phyloP scores from a whole-genome alignment of 352 stramenopile species.

The Phytophthora fragariae region DNA sequence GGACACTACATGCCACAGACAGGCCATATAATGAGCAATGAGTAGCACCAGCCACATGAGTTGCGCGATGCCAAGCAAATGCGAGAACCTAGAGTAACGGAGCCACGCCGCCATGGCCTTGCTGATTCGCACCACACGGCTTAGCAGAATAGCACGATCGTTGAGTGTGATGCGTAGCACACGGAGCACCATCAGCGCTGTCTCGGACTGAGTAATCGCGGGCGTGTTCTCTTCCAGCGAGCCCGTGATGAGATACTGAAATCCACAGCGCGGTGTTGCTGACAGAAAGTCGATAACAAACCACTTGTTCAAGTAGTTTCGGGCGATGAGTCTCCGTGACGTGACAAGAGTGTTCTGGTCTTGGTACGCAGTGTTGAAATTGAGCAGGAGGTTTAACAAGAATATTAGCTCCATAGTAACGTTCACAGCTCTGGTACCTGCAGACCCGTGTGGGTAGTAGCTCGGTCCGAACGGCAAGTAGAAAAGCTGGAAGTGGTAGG shows the following conservation, averaged over 20 bases:
- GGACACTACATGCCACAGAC: slow-evolving; percentile 41
- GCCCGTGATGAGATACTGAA: neutral
- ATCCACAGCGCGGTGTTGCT: neutral
- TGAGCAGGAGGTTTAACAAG: slow-evolving; percentile 14
- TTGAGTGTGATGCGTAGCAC: slow-evolving; percentile 13
- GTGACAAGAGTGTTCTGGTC: neutral
- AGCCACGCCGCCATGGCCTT: slow-evolving; percentile 25
- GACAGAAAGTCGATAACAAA: slow-evolving; percentile 23
- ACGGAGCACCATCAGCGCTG: slow-evolving; percentile 26
- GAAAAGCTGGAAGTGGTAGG: slow-evolving; percentile 24
- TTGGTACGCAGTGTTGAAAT: slow-evolving; percentile 27
- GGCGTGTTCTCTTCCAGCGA: slow-evolving; percentile 14
- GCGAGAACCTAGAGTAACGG: slow-evolving; percentile 37
- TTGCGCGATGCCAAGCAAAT: slow-evolving; percentile 38
- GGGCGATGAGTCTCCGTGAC: slow-evolving; percentile 20
- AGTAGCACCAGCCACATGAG: slow-evolving; percentile 46
- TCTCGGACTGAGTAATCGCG: neutral
- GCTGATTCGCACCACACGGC: slow-evolving; percentile 18
- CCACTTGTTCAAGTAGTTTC: slow-evolving; percentile 9
- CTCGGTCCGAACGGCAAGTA: slow-evolving; percentile 20
- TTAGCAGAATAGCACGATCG: slow-evolving; percentile 32
- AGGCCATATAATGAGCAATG: slow-evolving; percentile 52
- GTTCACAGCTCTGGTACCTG: neutral
- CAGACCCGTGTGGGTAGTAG: slow-evolving; percentile 4
- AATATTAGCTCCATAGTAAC: slow-evolving; percentile 9